Conservation (phyloP, 2,329 filamentous ascomycete genomes). For the Ciborinia camelliae region DNA sequence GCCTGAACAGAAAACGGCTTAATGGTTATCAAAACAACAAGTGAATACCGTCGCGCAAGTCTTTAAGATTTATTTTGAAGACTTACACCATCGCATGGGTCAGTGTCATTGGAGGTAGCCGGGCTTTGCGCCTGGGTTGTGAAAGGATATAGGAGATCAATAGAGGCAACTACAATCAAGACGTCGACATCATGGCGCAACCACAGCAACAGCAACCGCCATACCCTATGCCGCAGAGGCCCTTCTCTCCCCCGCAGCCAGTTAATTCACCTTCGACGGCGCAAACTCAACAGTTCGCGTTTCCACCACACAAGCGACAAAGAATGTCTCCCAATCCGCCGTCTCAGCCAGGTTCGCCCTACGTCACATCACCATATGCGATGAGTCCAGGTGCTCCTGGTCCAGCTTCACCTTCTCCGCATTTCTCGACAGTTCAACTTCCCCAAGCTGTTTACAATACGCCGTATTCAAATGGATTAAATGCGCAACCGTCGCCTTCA, state of each 20-base stretch:
- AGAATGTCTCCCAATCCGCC: constrained; percentile 65
- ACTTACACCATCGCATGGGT: constrained; percentile 30
- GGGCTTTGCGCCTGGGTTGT: constrained; percentile 36
- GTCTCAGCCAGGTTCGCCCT: constrained; percentile 65
- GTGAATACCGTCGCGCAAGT: constrained; percentile 14
- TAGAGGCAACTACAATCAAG: constrained; percentile 21
- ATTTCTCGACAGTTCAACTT: constrained; percentile 35
- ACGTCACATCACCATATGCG: constrained; percentile 51
- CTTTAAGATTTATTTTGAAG: neutral
- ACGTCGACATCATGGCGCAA: constrained; percentile 36
- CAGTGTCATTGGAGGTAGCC: constrained; percentile 27
- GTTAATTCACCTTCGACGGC: constrained; percentile 54
- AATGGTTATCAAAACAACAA: constrained; percentile 20
- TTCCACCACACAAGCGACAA: constrained; percentile 71
- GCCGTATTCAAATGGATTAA: constrained; percentile 37
- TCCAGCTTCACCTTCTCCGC: constrained; percentile 33
- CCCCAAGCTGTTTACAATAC: constrained; percentile 36
- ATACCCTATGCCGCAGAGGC: constrained; percentile 46
- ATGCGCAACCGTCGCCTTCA: constrained; percentile 28
- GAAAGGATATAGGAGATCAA: constrained; percentile 26
- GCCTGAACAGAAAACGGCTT: constrained; percentile 1
- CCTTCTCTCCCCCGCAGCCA: constrained; percentile 61
- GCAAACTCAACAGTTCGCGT: constrained; percentile 52
- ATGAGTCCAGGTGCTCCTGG: constrained; percentile 44
- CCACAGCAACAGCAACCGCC: constrained; percentile 38